Evolutionary conservation across 768 basidiomycete species (phyloP), one percentile per base, ranked within the genome.

Genomic region (Hemileccinum rubropunctum): DNA sequence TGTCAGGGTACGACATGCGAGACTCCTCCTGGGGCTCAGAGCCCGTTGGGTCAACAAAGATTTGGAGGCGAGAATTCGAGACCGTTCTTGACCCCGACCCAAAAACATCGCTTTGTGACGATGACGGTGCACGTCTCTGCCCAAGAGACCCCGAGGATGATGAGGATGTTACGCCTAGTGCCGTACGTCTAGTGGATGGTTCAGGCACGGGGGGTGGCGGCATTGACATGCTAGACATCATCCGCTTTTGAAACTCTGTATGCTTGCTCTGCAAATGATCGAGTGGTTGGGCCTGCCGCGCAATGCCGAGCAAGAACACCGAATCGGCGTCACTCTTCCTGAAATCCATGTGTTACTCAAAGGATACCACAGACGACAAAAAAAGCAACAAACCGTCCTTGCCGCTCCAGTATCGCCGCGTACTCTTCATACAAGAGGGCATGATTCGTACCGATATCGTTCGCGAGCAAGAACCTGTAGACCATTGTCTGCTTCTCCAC

Each of bases 341-440:
- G 60, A 43, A 58, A 41, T 3, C 6, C 21, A 28, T 3, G 26
- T 15, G 32, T 49, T 41, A 48, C 43, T 50, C 27, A 42, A 63
- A 58, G 37, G 72, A 23, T 66, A 36, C 18, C 72, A 73, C 14
- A 72, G 50, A 28, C 0, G 13, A 61, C 53, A 53, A 72, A 72
- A n/a, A 15, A 47, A 28, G 6, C 3, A 9, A 59, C 80, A 51
- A 62, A 95, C 95, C 88, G 76, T 50, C 85, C 85, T 59, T 86
- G 81, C 48, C 87, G 73, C 68, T 98, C 97, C 39, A 95, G 73
- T 13, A 86, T 84, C 30, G 80, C 78, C 0, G 95, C 95, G 68
- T 86, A 88, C 67, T 98, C 95, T 69, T 98, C 95, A 60, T 98
- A 98, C 21, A 98, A 72, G 37, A 91, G 66, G 5, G 88, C 85